Evolutionary conservation across 2,329 filamentous ascomycete genomes (phyloP), one percentile per base, ranked within the genome.

Genomic region (Fusarium sp.): DNA sequence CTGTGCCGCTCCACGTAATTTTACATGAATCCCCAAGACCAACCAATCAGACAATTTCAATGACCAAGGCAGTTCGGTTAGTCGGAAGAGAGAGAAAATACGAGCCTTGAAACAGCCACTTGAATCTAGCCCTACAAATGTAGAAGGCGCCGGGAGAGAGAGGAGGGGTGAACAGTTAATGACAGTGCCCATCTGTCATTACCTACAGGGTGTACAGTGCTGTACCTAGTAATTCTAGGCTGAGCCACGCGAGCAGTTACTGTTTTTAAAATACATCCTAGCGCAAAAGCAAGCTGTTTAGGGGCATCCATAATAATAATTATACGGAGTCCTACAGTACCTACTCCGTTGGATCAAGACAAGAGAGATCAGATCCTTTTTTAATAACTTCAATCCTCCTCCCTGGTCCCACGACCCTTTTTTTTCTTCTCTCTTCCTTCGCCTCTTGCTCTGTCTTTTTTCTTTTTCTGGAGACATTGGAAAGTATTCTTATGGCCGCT

Each of bases 191-290:
- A 14, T 37, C 34, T 12, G 31, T 37, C 34, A 37, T 37, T 30
- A 30, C 28, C 28, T 37, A 37, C 34, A 4, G 34, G 34, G 34
- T 6, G 34, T 37, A 10, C 14, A 16, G 30, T 23, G 21, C 4
- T 23, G 21, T 30, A 28, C 28, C 34, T 37, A 37, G 34, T 10
- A 37, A 37, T 37, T 37, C 34, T 37, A 37, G 34, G 34, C 34
- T 37, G 34, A 37, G 34, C 66, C 70, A 74, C 71, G 67, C 71
- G 71, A 74, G 67, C 71, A 71, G 50, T 72, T 74, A 25, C 71
- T 72, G 42, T 58, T 74, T 73, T 69, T 59, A 63, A 34, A 55
- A 55, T 30, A 52, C 49, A 25, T 14, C n/a, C 44, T 44, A 62
- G 59, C 21, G 46, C 39, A 39, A 45, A 34, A 52, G 37, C 25